Evolutionary conservation across 2,329 filamentous ascomycete genomes (phyloP), one percentile per base, ranked within the genome.

Genomic region (Thielaviopsis ethacetica): DNA sequence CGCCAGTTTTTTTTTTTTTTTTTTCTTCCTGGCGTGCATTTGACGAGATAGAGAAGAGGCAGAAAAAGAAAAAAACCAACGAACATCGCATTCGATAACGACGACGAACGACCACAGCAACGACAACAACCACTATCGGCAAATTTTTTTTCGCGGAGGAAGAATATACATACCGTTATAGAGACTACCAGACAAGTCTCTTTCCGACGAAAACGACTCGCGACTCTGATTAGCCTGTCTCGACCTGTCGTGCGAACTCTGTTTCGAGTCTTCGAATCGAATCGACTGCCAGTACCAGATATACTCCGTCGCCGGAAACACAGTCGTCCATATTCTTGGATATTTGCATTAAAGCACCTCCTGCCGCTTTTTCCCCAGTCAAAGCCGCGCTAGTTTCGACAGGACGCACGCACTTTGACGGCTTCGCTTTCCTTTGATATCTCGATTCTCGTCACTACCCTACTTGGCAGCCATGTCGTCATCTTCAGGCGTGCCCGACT

Each of bases 401-500:
- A 44, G 17, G 2, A 9, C 10, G 38, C 17, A n/a, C 13, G n/a
- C 10, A 4, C 3, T 44, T 44, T 44, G 38, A 44, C 38, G 12
- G 38, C 15, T 17, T 44, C 30, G 30, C 30, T n/a, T 44, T 44
- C 15, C 17, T 44, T 15, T 38, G 24, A 26, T 26, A 26, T 38
- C 34, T 38, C 12, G 34, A 38, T 38, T 44, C 38, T 44, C n/a
- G 7, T 44, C 38, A n/a, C 38, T 38, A 54, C 26, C 38, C 34
- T 26, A 22, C 26, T 26, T 52, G 27, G 27, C 24, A 64, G 64
- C 53, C 66, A 82, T 82, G 80, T 83, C 80, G 65, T 78, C 78
- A 58, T 81, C 80, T 56, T 82, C 80, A 58, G 79, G 77, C 58
- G 72, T 77, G 30, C 79, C 79, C 63, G 93, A 98, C 76, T 95